A percentile compares a stretch with the other conserved stretches of the same genome.
These are phyloP conservation scores for Macrolepiota fuliginosa DNA, from an alignment of 768 basidiomycete genomes.

Conservation along the genomic window DNA sequence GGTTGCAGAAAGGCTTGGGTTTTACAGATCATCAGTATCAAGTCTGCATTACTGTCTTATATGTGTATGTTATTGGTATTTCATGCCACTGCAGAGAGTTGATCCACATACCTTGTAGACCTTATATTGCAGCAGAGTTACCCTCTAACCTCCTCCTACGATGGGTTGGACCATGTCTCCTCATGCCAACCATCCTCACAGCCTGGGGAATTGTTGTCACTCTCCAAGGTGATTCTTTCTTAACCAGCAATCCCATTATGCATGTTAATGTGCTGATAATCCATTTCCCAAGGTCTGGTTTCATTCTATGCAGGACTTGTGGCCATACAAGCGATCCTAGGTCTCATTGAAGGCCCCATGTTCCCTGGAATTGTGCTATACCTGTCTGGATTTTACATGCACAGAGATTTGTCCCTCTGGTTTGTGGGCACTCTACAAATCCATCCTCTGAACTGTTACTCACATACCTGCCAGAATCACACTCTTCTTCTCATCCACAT, in stretches of 20 bases:
- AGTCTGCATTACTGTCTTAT: constrained; percentile 30
- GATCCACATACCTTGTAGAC: constrained; percentile 18
- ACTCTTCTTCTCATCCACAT: constrained; percentile 38
- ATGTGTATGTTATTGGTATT: constrained; percentile 21
- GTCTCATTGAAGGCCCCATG: constrained; percentile 48
- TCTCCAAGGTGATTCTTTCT: constrained; percentile 31
- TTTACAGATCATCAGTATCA: constrained; percentile 39
- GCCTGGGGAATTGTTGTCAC: constrained; percentile 49
- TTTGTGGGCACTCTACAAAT: constrained; percentile 13
- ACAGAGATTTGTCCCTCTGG: constrained; percentile 30
- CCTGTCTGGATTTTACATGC: constrained; percentile 36
- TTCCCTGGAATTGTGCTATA: constrained; percentile 40
- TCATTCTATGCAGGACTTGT: constrained; percentile 45
- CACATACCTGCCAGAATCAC: constrained; percentile 29
- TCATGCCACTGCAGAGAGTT: not conserved
- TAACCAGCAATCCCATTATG: not conserved
- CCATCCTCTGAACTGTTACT: not conserved
- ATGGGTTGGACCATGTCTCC: constrained; percentile 42
- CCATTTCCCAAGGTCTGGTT: constrained; percentile 37
- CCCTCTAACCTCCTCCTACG: constrained; percentile 39
- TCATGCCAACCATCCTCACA: constrained; percentile 47
- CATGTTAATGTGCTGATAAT: not conserved
- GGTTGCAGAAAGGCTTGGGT: constrained; percentile 41
- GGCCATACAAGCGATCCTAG: constrained; percentile 48
- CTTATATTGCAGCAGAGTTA: constrained; percentile 48